Evolutionary conservation across 139 green algal species (phyloP).

Genomic region (Coelastrella sp.): DNA sequence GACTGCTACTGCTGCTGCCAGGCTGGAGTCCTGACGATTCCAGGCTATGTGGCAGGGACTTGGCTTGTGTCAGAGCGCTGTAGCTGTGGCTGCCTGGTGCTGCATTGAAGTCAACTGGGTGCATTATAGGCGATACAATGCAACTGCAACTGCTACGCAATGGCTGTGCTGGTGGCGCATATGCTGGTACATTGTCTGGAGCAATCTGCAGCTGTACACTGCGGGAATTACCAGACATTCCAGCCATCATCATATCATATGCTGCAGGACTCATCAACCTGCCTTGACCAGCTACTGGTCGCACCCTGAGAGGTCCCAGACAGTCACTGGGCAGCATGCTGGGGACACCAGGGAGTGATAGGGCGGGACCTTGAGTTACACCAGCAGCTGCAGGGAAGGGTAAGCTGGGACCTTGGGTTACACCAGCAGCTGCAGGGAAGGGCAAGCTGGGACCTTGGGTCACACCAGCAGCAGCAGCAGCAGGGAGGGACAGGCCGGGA

Average conservation of each 20-base stretch:
- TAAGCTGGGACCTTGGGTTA: background rate
- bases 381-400: background rate
- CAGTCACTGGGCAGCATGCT: slow-evolving; percentile 17
- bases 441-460: background rate
- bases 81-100: background rate
- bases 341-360: background rate
- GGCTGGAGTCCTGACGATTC: background rate
- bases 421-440: background rate
- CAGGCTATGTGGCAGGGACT: background rate
- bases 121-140: too few relatives aligned
- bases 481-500: background rate
- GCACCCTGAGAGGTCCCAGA: background rate
- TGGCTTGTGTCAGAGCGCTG: background rate
- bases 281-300: background rate
- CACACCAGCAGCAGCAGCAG: background rate
- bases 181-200: background rate
- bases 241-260: slow-evolving; percentile 39
- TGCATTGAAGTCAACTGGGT: background rate
- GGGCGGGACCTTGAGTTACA: background rate
- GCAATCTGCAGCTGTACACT: background rate
- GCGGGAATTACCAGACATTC: background rate
- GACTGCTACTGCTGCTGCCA: slow-evolving; percentile 2
- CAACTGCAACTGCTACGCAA: background rate
- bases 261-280: slow-evolving; percentile 32
- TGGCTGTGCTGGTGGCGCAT: background rate